Evolutionary conservation across 2,329 filamentous ascomycete genomes (phyloP).

Genomic region (Fusarium sp.): DNA sequence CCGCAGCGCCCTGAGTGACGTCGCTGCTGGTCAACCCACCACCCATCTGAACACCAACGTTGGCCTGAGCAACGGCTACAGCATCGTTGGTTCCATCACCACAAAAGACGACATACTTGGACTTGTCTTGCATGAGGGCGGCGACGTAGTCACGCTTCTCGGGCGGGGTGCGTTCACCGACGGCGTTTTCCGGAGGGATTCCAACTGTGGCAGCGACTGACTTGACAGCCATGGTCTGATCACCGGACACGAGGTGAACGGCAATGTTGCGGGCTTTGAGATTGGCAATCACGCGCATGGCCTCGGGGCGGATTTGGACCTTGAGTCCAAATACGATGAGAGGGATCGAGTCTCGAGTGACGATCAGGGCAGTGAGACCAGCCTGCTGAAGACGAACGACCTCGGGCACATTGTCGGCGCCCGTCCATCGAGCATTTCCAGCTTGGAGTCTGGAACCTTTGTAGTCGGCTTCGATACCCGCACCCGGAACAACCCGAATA

Average conservation of each 20-base stretch:
- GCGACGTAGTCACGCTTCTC: slow-evolving; percentile 57
- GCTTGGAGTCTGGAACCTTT: slow-evolving; percentile 49
- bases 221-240: slow-evolving; percentile 60
- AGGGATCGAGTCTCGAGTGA: slow-evolving; percentile 45
- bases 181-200: slow-evolving; percentile 52
- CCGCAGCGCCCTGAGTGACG: slow-evolving; percentile 48
- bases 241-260: slow-evolving; percentile 65
- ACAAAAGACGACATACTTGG: slow-evolving; percentile 63
- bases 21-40: slow-evolving; percentile 59
- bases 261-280: slow-evolving; percentile 60
- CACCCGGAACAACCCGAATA: slow-evolving; percentile 55
- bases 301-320: slow-evolving; percentile 49
- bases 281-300: slow-evolving; percentile 54
- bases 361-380: slow-evolving; percentile 34
- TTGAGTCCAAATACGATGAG: slow-evolving; percentile 58
- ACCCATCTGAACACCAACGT: slow-evolving; percentile 69
- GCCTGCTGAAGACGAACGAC: slow-evolving; percentile 30
- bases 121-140: background rate
- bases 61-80: slow-evolving; percentile 68
- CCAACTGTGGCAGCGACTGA: slow-evolving; percentile 52
- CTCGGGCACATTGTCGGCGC: slow-evolving; percentile 33
- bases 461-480: slow-evolving; percentile 52
- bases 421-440: slow-evolving; percentile 61
- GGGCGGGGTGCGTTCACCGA: slow-evolving; percentile 60
- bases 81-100: slow-evolving; percentile 76